Percentiles rank a stretch among this genome's conserved stretches.
These are phyloP conservation scores for Choiromyces venosus DNA, from an alignment of 495 filamentous ascomycete genomes.

Conservation along the genomic window DNA sequence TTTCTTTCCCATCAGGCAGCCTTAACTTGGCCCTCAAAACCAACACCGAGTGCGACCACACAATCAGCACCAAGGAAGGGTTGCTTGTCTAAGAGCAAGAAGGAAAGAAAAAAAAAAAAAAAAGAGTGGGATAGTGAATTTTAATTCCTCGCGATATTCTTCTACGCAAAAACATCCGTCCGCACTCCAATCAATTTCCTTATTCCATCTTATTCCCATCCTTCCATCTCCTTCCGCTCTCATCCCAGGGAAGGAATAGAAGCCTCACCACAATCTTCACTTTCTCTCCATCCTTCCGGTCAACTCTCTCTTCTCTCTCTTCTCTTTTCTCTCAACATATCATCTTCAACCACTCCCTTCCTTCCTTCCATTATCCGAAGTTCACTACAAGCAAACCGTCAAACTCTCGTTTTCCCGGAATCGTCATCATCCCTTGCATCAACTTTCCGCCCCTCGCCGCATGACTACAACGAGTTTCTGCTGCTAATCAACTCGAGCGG, in stretches of 20 bases:
- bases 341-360: slow-evolving; percentile 4
- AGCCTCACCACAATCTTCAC: slow-evolving; percentile 4
- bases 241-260: slow-evolving; percentile 10
- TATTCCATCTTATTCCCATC: slow-evolving; percentile 28
- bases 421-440: slow-evolving; percentile 40
- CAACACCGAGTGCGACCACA: slow-evolving; percentile 38
- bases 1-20: slow-evolving; percentile 15
- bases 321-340: slow-evolving; percentile 4
- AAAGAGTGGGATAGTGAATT: slow-evolving; percentile 18
- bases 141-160: slow-evolving; percentile 39
- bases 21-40: slow-evolving; percentile 38
- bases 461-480: slow-evolving; percentile 40
- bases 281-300: background rate
- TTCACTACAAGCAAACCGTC: slow-evolving; percentile 32
- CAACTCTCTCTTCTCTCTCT: background rate
- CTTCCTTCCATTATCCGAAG: slow-evolving; percentile 7
- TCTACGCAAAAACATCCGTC: slow-evolving; percentile 32
- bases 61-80: slow-evolving; percentile 27
- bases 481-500: slow-evolving; percentile 41
- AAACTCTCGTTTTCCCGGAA: slow-evolving; percentile 39
- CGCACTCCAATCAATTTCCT: slow-evolving; percentile 26
- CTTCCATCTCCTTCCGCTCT: slow-evolving; percentile 38
- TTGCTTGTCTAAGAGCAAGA: slow-evolving; percentile 13
- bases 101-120: slow-evolving; percentile 15
- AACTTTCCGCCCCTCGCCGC: slow-evolving; percentile 38